Conservation (phyloP, 225 moss, liverwort and hornwort genomes). For the Marchantia paleacea region DNA sequence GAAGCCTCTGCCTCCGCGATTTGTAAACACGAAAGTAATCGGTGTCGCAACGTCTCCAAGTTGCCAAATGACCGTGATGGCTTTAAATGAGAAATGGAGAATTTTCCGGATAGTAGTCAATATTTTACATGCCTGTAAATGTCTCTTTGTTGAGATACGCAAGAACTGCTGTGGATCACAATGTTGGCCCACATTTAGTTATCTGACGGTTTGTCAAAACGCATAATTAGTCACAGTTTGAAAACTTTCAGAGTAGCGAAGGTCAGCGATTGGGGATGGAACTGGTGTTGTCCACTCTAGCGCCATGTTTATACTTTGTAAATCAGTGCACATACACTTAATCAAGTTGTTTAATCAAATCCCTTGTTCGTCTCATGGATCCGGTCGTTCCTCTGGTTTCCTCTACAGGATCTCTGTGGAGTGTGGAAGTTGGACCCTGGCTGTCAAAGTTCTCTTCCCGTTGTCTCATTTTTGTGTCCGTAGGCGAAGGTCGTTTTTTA, state of each 20-base stretch:
- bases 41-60: constrained; percentile 34
- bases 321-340: constrained; percentile 11
- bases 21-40: constrained; percentile 6
- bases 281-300: constrained; percentile 19
- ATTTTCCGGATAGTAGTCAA: constrained; percentile 28
- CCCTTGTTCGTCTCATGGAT: neutral
- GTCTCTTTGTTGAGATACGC: neutral
- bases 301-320: constrained; percentile 35
- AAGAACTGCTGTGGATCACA: neutral
- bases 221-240: constrained; percentile 8
- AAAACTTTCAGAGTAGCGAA: neutral
- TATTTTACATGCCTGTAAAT: neutral
- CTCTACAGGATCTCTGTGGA: too few relatives aligned
- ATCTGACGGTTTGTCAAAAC: neutral
- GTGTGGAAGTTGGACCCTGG: too few relatives aligned
- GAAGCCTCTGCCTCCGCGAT: constrained; percentile 3
- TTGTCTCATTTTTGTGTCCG: too few relatives aligned
- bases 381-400: too few relatives aligned
- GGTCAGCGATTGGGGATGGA: neutral
- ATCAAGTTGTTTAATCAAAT: constrained; percentile 9
- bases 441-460: too few relatives aligned
- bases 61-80: constrained; percentile 11
- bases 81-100: constrained; percentile 35
- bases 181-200: constrained; percentile 2
- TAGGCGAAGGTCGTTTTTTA: too few relatives aligned